Evolutionary conservation across 1,284 basidiomycete species (phyloP).

Genomic region (Malassezia equina): DNA sequence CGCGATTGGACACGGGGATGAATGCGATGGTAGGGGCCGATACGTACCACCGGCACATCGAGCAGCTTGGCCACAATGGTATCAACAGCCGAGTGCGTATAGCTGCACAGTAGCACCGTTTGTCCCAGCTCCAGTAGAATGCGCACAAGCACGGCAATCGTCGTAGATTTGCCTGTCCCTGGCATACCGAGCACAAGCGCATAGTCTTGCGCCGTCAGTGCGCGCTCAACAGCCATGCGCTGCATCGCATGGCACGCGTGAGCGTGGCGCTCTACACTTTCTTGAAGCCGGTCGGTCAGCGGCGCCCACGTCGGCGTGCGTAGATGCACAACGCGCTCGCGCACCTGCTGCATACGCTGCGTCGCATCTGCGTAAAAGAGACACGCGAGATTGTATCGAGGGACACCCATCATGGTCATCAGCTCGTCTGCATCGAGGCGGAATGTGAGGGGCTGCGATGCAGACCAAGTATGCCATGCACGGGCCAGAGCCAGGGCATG

Average conservation of each 20-base stretch:
- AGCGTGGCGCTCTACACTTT: conserved; percentile 19
- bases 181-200: conserved; percentile 92
- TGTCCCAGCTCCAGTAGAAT: conserved; percentile 69
- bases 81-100: conserved; percentile 96
- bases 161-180: conserved; percentile 93
- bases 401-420: conserved; percentile 69
- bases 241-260: conserved; percentile 61
- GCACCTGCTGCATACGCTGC: not conserved
- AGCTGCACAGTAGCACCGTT: conserved; percentile 75
- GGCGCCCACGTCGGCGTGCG: conserved; percentile 57
- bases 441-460: conserved; percentile 54
- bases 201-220: conserved; percentile 74
- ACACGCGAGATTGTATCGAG: conserved; percentile 79
- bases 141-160: conserved; percentile 77
- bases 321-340: conserved; percentile 69
- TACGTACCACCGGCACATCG: conserved; percentile 57
- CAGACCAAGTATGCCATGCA: not conserved
- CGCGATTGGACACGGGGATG: conserved; percentile 57
- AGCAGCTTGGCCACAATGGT: conserved; percentile 70
- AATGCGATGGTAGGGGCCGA: conserved; percentile 87
- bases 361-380: conserved; percentile 64
- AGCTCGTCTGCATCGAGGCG: conserved; percentile 91
- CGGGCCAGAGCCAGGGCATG: conserved; percentile 19
- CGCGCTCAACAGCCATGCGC: conserved; percentile 61
- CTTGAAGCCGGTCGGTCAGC: conserved; percentile 28